Percentiles rank a stretch among this genome's conserved stretches.
Conservation (phyloP, 1,139 yeast species). For the Geotrichum candidum region DNA sequence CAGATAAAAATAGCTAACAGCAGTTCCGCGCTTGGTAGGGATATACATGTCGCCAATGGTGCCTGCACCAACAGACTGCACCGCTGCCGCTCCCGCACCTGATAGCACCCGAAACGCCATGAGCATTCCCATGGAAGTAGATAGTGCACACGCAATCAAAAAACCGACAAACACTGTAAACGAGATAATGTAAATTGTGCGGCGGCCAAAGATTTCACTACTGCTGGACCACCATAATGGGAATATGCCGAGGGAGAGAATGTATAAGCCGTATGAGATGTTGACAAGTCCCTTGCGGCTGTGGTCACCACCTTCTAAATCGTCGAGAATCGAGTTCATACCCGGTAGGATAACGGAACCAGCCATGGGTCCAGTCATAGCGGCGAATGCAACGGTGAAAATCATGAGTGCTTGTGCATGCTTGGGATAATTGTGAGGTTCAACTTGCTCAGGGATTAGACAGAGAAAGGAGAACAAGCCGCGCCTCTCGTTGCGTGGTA, state of each 20-base stretch:
- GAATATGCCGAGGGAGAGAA: too few relatives aligned
- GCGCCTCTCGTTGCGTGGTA: constrained; percentile 25
- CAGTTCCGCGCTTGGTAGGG: constrained; percentile 66
- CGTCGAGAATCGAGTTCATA: constrained; percentile 38
- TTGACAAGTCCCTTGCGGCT: constrained; percentile 52
- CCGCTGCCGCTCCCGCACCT: constrained; percentile 82
- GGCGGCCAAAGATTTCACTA: constrained; percentile 63
- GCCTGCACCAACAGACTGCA: constrained; percentile 88
- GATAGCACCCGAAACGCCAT: constrained; percentile 64
- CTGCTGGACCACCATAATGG: constrained; percentile 89
- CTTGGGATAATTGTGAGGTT: constrained; percentile 59
- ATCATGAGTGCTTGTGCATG: constrained; percentile 51
- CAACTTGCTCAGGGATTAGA: constrained; percentile 64
- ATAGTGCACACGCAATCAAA: constrained; percentile 64
- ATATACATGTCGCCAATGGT: constrained; percentile 70
- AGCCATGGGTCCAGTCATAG: constrained; percentile 88
- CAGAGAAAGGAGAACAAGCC: constrained; percentile 36
- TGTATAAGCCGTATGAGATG: constrained; percentile 72
- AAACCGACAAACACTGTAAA: constrained; percentile 60
- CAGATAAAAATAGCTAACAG: constrained; percentile 74
- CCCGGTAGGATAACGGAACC: constrained; percentile 81
- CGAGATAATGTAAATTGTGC: constrained; percentile 65
- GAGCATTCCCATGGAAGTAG: constrained; percentile 56
- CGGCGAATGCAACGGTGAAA: constrained; percentile 62
- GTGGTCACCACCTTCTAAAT: constrained; percentile 23